These are phyloP conservation scores for Pseudogymnoascus sp. DNA, from an alignment of 2,329 filamentous ascomycete species.

Conservation along the genomic window DNA sequence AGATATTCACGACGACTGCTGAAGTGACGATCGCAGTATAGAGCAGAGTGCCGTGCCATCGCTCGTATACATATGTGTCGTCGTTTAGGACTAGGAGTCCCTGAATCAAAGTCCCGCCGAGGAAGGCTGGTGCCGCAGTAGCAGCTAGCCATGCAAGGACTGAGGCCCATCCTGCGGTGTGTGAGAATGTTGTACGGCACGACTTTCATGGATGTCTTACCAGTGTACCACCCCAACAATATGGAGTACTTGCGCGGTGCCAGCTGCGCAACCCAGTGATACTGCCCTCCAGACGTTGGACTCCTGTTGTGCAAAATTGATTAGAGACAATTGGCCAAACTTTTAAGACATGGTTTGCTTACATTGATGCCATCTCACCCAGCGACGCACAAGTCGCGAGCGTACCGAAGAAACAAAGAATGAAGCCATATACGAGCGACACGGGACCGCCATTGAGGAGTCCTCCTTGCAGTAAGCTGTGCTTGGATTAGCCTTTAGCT, in stretches of 20 bases:
- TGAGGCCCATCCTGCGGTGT: slow-evolving; percentile 41
- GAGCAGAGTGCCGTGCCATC: slow-evolving; percentile 44
- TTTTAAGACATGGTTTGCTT: background rate
- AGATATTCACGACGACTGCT: slow-evolving; percentile 44
- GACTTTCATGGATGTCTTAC: slow-evolving; percentile 5
- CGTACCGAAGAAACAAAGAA: slow-evolving; percentile 41
- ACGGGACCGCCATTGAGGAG: slow-evolving; percentile 42
- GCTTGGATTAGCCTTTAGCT: background rate
- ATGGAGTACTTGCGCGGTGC: slow-evolving; percentile 41
- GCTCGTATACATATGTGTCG: slow-evolving; percentile 32
- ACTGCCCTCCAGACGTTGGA: slow-evolving; percentile 44
- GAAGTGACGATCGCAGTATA: slow-evolving; percentile 41
- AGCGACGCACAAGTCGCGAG: slow-evolving; percentile 35
- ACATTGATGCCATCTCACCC: slow-evolving; percentile 29
- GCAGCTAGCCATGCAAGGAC: slow-evolving; percentile 39
- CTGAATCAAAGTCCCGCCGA: slow-evolving; percentile 42
- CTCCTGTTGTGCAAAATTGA: slow-evolving; percentile 4
- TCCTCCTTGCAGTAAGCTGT: slow-evolving; percentile 9
- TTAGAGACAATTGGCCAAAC: slow-evolving; percentile 20
- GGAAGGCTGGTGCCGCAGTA: slow-evolving; percentile 32
- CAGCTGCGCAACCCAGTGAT: slow-evolving; percentile 52
- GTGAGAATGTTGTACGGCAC: background rate
- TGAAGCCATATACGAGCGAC: slow-evolving; percentile 45
- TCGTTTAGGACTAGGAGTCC: slow-evolving; percentile 38
- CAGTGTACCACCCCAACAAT: slow-evolving; percentile 42